Evolutionary conservation across 139 green algal species (phyloP), one percentile per base, ranked within the genome.

Genomic region (Chlorella sp.): DNA sequence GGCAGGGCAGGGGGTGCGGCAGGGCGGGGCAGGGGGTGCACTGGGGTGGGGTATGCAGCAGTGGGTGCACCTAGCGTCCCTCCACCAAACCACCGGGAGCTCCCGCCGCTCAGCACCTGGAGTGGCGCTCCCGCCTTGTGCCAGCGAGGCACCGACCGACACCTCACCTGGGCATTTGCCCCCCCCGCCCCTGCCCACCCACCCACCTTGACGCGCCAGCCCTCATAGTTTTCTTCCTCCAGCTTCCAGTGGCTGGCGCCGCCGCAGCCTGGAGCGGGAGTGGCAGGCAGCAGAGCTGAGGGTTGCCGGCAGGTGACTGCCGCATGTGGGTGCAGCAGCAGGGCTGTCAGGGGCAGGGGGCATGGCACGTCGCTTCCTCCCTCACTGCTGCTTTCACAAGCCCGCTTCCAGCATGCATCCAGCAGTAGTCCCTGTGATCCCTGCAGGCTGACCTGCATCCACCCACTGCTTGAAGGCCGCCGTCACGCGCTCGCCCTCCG

Each of bases 181-280:
- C 13, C 51, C 16, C 4, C 51, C 9, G 16, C 51, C 8, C 14
- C 2, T 60, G 13, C 51, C 51, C 51, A 60, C n/a, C 36, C 6
- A 16, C 32, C 5, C 81, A 77, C 82, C 34, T 83, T 73, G 20
- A 98, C 91, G 3, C 95, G 90, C 92, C 93, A 97, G 14, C 96
- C 96, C 87, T 99, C 94, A 85, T 96, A 91, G 86, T 98, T 98
- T 56, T 94, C 94, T 43, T 88, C 44, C 72, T 95, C 95, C 64
- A 97, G 78, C 3, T 51, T 41, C 94, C 94, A 97, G 68, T 89
- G 38, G 8, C 76, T n/a, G 2, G 85, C 76, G 20, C 86, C 86
- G 43, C n/a, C 81, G 46, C 80, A 78, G 46, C 80, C 80, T 85
- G 67, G 46, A 60, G 14, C 2, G 14, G 7, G 19, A 32, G 44